Percentiles rank a stretch among this genome's conserved stretches.
phyloP scores from a whole-genome alignment of 2,329 filamentous ascomycete genomes.

The Exophiala spinifera region DNA sequence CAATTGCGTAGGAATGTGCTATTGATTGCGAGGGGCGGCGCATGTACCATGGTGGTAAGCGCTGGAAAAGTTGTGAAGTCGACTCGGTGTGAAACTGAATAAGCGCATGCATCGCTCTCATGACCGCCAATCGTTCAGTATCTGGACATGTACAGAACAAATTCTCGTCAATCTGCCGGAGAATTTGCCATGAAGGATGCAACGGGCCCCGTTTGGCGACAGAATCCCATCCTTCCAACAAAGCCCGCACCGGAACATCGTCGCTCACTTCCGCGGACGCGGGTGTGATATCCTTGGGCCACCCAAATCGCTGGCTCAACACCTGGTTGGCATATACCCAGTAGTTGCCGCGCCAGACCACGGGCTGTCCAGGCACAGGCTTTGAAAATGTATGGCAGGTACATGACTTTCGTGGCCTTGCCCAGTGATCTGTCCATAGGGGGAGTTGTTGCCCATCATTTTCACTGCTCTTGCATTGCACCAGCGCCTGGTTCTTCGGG shows the following conservation, averaged over 20 bases:
- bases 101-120: conserved; percentile 25
- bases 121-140: conserved; percentile 25
- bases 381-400: conserved; percentile 11
- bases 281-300: conserved; percentile 14
- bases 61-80: conserved; percentile 16
- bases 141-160: conserved; percentile 20
- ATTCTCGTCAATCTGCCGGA: conserved; percentile 26
- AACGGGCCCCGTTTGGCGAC: conserved; percentile 22
- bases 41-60: conserved; percentile 26
- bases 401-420: conserved; percentile 5
- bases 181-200: conserved; percentile 26
- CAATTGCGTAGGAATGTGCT: conserved; percentile 27
- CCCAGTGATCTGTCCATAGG: conserved; percentile 17
- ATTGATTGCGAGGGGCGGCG: conserved; percentile 24
- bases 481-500: conserved; percentile 12
- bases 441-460: conserved; percentile 8
- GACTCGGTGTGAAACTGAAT: conserved; percentile 27
- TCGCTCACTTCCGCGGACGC: conserved; percentile 15
- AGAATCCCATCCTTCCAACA: conserved; percentile 28
- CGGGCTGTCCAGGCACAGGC: conserved; percentile 7
- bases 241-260: conserved; percentile 25
- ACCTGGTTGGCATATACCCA: conserved; percentile 28
- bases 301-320: conserved; percentile 21
- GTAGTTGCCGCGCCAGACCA: conserved; percentile 21
- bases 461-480: conserved; percentile 7